These are phyloP conservation scores for Endocalyx cinctus DNA, from an alignment of 2,329 filamentous ascomycete genomes.

Conservation along the genomic window DNA sequence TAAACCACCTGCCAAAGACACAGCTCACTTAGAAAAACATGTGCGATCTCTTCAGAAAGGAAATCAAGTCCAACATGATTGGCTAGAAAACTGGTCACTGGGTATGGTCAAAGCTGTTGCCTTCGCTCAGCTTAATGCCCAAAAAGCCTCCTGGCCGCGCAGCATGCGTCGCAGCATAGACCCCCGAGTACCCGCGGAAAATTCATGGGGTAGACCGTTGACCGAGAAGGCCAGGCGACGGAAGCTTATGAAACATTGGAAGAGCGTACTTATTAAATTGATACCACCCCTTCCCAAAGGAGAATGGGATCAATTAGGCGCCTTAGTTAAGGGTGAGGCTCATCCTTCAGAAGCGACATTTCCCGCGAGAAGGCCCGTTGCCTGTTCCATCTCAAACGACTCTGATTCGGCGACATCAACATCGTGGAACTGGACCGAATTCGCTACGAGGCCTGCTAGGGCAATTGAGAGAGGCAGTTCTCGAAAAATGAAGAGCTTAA, in stretches of 20 bases:
- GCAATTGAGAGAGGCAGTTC: slow-evolving; percentile 33
- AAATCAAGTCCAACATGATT: slow-evolving; percentile 23
- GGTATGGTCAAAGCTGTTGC: slow-evolving; percentile 39
- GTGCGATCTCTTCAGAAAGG: slow-evolving; percentile 2
- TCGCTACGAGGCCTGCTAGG: slow-evolving; percentile 35
- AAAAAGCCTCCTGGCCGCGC: slow-evolving; percentile 21
- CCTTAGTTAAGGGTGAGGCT: slow-evolving; percentile 39
- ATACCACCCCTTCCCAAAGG: slow-evolving; percentile 49
- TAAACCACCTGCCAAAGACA: slow-evolving; percentile 33
- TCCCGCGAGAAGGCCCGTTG: slow-evolving; percentile 32
- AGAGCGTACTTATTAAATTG: slow-evolving; percentile 36
- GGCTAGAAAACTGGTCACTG: slow-evolving; percentile 47
- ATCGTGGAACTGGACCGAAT: slow-evolving; percentile 39
- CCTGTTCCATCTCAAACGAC: slow-evolving; percentile 5
- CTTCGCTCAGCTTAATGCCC: slow-evolving; percentile 34
- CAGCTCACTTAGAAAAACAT: slow-evolving; percentile 33
- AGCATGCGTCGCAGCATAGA: slow-evolving; percentile 26
- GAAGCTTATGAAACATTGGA: slow-evolving; percentile 46
- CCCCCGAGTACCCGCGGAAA: slow-evolving; percentile 37
- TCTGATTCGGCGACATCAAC: neutral
- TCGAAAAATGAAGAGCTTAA: slow-evolving; percentile 30
- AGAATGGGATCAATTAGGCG: slow-evolving; percentile 54
- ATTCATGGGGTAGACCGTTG: slow-evolving; percentile 46
- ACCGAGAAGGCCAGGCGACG: slow-evolving; percentile 33
- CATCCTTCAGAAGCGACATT: slow-evolving; percentile 30